Percentiles rank a stretch among this genome's conserved stretches.
Evolutionary conservation across 2,329 filamentous ascomycete genomes (phyloP).

Genomic region (Colletotrichum eleusines): DNA sequence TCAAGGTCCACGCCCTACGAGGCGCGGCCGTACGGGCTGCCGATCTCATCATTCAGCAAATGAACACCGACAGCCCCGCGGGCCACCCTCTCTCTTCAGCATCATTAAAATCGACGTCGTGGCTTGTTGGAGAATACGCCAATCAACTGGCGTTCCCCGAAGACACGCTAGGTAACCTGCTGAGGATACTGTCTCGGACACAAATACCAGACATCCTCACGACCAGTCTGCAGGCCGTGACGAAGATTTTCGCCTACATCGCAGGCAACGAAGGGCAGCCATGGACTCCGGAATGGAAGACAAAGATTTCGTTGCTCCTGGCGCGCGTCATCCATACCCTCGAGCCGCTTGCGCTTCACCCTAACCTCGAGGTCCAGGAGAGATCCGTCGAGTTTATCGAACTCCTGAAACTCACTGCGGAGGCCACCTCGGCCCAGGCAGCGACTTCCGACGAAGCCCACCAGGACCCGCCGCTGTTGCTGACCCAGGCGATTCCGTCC

Average conservation of each 20-base stretch:
- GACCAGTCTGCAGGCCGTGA: conserved; percentile 83
- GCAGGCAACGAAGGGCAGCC: conserved; percentile 72
- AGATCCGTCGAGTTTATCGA: conserved; percentile 93
- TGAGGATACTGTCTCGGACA: conserved; percentile 73
- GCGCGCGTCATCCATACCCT: conserved; percentile 85
- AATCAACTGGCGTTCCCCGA: conserved; percentile 77
- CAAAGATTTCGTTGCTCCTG: conserved; percentile 80
- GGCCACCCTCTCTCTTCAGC: conserved; percentile 71
- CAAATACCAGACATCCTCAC: conserved; percentile 76
- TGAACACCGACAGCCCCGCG: conserved; percentile 63
- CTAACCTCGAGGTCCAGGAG: conserved; percentile 94
- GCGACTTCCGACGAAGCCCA: conserved; percentile 64
- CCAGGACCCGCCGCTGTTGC: conserved; percentile 81
- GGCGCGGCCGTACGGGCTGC: conserved; percentile 85
- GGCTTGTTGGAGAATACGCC: conserved; percentile 91
- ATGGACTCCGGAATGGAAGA: conserved; percentile 82
- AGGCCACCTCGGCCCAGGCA: conserved; percentile 79
- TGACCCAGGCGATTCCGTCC: conserved; percentile 91
- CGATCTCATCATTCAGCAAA: conserved; percentile 76
- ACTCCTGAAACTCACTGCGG: conserved; percentile 85
- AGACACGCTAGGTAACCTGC: conserved; percentile 77
- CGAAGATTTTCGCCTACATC: conserved; percentile 85
- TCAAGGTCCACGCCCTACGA: conserved; percentile 89
- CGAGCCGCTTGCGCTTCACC: conserved; percentile 83
- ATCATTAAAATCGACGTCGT: conserved; percentile 81